Evolutionary conservation across 805 yeast genomes (phyloP), one percentile per base, ranked within the genome.

Genomic region (Komagataella populi): DNA sequence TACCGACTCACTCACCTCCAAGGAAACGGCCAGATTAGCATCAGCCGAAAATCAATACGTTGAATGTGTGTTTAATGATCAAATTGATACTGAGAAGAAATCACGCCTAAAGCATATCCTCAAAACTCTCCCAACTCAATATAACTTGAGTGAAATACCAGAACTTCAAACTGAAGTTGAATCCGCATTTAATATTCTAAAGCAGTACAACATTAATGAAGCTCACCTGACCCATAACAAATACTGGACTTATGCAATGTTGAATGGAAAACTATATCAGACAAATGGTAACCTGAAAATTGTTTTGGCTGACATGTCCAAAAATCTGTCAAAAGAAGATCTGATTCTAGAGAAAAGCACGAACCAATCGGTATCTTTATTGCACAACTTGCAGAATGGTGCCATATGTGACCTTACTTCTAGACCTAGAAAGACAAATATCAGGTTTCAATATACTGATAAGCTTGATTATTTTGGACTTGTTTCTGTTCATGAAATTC

Each of bases 331-430:
- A 14, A 30, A 10, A 6, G 39, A 30, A 7, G 39, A 30, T 10
- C 2, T 30, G 14, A 14, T 30, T 30, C 39, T 30, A 10, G 39
- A 30, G 3, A 30, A 30, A 10, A 10, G 14, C 4, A 50, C 45
- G 2, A 63, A 61, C 44, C 68, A 67, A 1, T 53, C 60, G 3
- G 54, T 56, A n/a, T 62, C 56, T 50, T 55, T 66, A 4, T 55
- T 64, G 8, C 70, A 65, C 43, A 53, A 54, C 14, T 53, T 64
- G 2, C 54, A 56, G 5, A 59, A 60, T 46, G 71, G 71, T 4
- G 55, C 60, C 1, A 52, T 57, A 2, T 68, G 71, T 56, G 71
- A 68, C 51, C 49, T 66, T 36, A 68, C 70, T 2, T 60, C 61
- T 2, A 51, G 52, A n/a, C 62, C 60, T 20, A 53, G 71, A 47